Conservation (phyloP, 1,284 basidiomycete species). For the Leccinum angustisporum region DNA sequence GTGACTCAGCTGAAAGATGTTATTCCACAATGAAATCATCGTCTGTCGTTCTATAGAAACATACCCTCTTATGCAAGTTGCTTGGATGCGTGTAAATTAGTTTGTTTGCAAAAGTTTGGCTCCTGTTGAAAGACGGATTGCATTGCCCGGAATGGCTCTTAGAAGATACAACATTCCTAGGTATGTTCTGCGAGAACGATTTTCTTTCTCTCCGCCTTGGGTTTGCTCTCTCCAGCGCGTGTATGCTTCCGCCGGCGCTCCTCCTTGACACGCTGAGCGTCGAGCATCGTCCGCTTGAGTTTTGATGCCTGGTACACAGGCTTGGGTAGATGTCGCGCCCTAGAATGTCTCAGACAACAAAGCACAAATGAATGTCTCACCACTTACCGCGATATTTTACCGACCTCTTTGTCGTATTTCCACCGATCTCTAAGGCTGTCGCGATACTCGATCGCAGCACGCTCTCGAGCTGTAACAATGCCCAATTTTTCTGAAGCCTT, state of each 20-base stretch:
- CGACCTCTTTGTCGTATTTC: conserved; percentile 82
- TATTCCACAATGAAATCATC: conserved; percentile 22
- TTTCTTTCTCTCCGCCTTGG: conserved; percentile 90
- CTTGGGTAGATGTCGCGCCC: conserved; percentile 86
- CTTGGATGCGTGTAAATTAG: conserved; percentile 4
- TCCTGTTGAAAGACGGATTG: conserved; percentile 7
- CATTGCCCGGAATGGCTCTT: conserved; percentile 6
- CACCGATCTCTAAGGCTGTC: conserved; percentile 88
- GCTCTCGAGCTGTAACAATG: conserved; percentile 87
- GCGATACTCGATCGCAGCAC: conserved; percentile 91
- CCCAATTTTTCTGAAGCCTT: conserved; percentile 92
- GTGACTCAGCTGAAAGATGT: conserved; percentile 50
- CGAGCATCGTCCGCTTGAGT: conserved; percentile 93
- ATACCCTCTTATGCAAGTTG: conserved; percentile 5
- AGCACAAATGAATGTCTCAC: neutral
- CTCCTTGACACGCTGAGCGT: conserved; percentile 88
- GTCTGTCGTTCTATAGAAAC: neutral
- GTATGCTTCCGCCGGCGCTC: conserved; percentile 90
- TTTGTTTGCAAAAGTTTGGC: neutral
- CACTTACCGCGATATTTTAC: conserved; percentile 76
- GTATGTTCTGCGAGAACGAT: conserved; percentile 79
- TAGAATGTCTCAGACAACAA: conserved; percentile 33
- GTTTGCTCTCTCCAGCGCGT: conserved; percentile 82
- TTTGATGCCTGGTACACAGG: conserved; percentile 85
- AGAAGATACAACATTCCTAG: conserved; percentile 31